Conservation (phyloP, 1,139 yeast genomes). For the Protomyces arabidopsidicola region DNA sequence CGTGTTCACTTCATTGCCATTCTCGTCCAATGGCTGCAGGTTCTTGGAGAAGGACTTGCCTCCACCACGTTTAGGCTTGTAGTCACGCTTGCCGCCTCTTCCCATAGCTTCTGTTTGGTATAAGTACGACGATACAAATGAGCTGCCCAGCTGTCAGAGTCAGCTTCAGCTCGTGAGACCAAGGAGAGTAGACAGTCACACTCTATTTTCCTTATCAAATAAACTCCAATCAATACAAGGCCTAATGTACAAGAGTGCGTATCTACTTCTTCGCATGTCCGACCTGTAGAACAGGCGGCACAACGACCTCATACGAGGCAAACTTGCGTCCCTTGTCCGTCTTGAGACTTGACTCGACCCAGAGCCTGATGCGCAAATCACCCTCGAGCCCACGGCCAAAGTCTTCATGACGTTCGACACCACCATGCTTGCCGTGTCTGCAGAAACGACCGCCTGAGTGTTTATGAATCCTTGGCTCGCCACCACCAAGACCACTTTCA, state of each 20-base stretch:
- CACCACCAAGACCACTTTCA: constrained; percentile 4
- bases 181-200: background rate
- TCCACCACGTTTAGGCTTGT: constrained; percentile 21
- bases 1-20: constrained; percentile 21
- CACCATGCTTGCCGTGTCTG: constrained; percentile 13
- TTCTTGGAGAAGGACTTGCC: constrained; percentile 25
- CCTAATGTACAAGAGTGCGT: background rate
- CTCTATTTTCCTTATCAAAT: background rate
- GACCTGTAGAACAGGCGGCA: background rate
- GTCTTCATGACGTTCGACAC: constrained; percentile 7
- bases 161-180: background rate
- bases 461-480: constrained; percentile 3
- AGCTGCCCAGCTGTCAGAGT: background rate
- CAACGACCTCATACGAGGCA: constrained; percentile 19
- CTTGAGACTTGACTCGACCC: constrained; percentile 25
- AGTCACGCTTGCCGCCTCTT: constrained; percentile 23
- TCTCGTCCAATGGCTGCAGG: constrained; percentile 22
- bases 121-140: background rate
- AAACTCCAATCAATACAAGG: background rate
- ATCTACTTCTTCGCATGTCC: background rate
- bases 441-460: constrained; percentile 25
- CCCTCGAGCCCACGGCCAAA: constrained; percentile 24
- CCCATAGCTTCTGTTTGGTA: background rate
- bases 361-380: constrained; percentile 13
- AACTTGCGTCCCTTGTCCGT: constrained; percentile 9